These are phyloP conservation scores for Podila clonocystis DNA, from an alignment of 192 early-diverging fungal genomes.

Conservation along the genomic window DNA sequence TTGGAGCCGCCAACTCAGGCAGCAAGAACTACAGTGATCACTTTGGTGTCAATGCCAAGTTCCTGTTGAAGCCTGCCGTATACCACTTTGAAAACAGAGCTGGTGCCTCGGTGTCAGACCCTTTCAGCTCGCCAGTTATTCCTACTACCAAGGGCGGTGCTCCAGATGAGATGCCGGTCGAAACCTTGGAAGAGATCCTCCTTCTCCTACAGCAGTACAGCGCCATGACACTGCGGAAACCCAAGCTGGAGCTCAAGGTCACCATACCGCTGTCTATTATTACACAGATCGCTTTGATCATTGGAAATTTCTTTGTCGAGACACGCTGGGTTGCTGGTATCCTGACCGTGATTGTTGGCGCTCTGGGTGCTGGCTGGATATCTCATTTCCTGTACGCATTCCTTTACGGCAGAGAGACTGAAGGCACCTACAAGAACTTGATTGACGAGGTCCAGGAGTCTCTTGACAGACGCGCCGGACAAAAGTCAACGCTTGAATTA, in stretches of 20 bases:
- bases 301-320: not conserved
- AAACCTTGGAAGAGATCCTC: not conserved
- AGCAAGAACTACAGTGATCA: not conserved
- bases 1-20: conserved; percentile 3
- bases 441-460: not conserved
- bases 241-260: not conserved
- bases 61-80: not conserved
- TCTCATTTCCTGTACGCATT: conserved; percentile 6
- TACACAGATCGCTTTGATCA: not conserved
- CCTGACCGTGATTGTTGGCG: not conserved
- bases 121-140: not conserved
- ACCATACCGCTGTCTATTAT: not conserved
- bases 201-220: not conserved
- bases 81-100: not conserved
- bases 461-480: not conserved
- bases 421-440: conserved; percentile 4
- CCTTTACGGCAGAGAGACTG: not conserved
- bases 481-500: not conserved
- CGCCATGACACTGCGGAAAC: not conserved
- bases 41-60: not conserved
- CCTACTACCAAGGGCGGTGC: too few relatives aligned
- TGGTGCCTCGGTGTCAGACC: not conserved
- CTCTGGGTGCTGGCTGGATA: not conserved
- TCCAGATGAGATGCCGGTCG: not conserved
- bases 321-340: not conserved